Evolutionary conservation across 2,329 filamentous ascomycete species (phyloP), one percentile per base, ranked within the genome.

Genomic region (Trichoderma polysporum): DNA sequence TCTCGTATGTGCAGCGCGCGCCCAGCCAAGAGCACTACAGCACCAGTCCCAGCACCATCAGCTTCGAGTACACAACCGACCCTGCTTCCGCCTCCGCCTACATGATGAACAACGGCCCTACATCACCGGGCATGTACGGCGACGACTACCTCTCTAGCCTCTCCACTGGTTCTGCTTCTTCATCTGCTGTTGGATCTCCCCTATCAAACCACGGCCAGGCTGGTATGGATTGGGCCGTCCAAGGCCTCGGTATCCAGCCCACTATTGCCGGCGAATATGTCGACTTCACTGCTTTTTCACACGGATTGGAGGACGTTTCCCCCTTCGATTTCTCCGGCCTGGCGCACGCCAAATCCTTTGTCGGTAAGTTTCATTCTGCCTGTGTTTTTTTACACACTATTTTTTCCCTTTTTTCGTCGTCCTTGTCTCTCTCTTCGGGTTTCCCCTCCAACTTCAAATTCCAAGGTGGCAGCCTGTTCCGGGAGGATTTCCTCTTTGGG

Each of bases 151-250:
- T 84, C 27, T 90, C 84, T 60, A 87, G 83, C 74, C 83, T 85
- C 69, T 92, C 84, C 68, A 88, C 84, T 68, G 83, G 83, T 27
- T 90, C 90, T 60, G 87, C 86, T 4, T 82, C 88, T 7, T 91
- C 89, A 1, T 91, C 89, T 9, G 87, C 86, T 63, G 85, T 89
- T 69, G 88, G 88, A 66, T 91, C 89, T 25, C 89, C 89, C 29
- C 86, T 88, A 72, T 89, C 88, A 1, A 84, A 85, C 69, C 84
- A 86, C 73, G 84, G 84, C 66, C 85, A 86, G 71, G 78, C 85
- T 70, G 81, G 82, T 72, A 83, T 86, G 53, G 86, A 88, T 68
- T 91, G 88, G 86, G 77, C 83, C 70, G 77, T 81, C 22, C 73
- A 75, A 60, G 84, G 84, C 62, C 79, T 91, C 39, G 86, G 84